These are phyloP conservation scores for Globisporangium okanoganense DNA, from an alignment of 352 stramenopile genomes.

Conservation along the genomic window DNA sequence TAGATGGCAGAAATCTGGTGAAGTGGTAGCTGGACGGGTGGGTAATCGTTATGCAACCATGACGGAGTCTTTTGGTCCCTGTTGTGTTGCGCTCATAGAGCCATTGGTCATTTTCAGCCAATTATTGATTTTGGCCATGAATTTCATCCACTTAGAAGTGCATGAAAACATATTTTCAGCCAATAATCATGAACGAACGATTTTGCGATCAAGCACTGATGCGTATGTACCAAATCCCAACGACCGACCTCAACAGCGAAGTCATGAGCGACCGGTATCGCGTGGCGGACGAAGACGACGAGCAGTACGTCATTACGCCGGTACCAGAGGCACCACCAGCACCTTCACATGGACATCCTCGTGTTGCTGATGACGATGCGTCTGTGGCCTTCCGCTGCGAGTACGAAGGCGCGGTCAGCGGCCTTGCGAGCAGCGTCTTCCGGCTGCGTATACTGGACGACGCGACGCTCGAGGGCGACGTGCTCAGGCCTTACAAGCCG, in stretches of 20 bases:
- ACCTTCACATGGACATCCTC: not conserved
- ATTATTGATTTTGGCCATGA: not conserved
- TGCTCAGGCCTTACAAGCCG: conserved; percentile 16
- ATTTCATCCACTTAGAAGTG: not conserved
- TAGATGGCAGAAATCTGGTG: not conserved
- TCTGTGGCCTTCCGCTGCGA: conserved; percentile 25
- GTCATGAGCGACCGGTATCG: not conserved
- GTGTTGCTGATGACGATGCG: not conserved
- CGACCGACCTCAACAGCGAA: not conserved
- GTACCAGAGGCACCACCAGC: not conserved
- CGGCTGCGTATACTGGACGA: conserved; percentile 36
- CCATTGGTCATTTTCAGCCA: conserved; percentile 1
- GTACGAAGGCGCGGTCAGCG: conserved; percentile 47
- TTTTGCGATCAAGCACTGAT: not conserved
- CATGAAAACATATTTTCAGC: not conserved
- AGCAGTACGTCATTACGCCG: conserved; percentile 6
- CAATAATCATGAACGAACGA: not conserved
- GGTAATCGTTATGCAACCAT: not conserved
- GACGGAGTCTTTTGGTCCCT: too few relatives aligned
- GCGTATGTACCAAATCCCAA: not conserved
- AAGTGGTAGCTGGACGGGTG: not conserved
- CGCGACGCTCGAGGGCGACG: conserved; percentile 33
- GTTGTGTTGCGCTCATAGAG: too few relatives aligned
- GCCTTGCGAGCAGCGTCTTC: conserved; percentile 35
- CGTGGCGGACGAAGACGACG: not conserved